Base-by-base conservation (phyloP, 306 rosid genomes). In the Urtica urens region DNA sequence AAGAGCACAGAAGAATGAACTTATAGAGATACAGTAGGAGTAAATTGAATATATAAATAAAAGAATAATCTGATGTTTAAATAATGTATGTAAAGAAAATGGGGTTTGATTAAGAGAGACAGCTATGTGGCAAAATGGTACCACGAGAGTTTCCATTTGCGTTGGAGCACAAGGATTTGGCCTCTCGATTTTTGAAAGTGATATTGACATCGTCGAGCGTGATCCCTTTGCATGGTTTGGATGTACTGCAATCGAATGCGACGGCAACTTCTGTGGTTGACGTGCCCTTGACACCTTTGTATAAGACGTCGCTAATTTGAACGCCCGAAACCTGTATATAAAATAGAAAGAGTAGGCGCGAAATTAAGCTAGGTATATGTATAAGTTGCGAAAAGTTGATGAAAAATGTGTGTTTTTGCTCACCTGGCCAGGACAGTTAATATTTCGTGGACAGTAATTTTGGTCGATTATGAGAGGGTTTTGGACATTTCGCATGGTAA, bases 401-500 rank as follows among this genome's bases (percentile, higher is more conserved):
- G n/a, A n/a, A n/a, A n/a, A n/a, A n/a, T n/a, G n/a, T n/a, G n/a
- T n/a, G n/a, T n/a, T n/a, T n/a, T 23, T 20, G 6, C 6, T 30
- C 16, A 65, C 59, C 25, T 15, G 59, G 14, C 10, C 40, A 15
- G 68, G 68, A n/a, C 62, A 46, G 21, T 63, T 38, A 27, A 47
- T 29, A 20, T 46, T 54, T 49, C 13, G 30, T 27, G 68, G 68
- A 16, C 67, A 62, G 43, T 53, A 62, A 23, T 62, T 51, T 30
- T 63, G 68, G 35, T 54, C 68, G 9, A 54, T 63, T 16, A 63
- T 1, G 10, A 63, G 46, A 25, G 68, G 68, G 24, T 49, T 56
- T 50, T 64, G 52, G 13, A 57, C 64, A 42, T 49, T 41, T 26
- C 26, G 19, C 70, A 64, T 64, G 1, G 24, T 13, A 1, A 28